Evolutionary conservation across 129 eudicot species (phyloP), one percentile per base, ranked within the genome.

Genomic region (Saposhnikovia divaricata): DNA sequence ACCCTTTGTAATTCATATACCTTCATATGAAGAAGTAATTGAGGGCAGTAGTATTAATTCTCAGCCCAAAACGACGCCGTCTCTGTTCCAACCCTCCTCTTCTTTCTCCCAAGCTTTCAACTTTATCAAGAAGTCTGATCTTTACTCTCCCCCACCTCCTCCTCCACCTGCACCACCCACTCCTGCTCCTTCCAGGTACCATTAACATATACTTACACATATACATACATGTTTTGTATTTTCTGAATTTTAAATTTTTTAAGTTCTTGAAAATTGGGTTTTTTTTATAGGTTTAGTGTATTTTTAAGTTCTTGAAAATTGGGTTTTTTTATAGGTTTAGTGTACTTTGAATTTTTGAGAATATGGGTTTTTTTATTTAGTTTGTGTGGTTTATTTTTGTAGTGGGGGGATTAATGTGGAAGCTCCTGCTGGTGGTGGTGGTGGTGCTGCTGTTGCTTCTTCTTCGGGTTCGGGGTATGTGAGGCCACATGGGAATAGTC

Each of bases 91-190:
- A 1, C 93, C 97, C 74, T 88, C 98, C 37, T 78, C 85, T 46
- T 83, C 98, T 31, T 92, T 95, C 84, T 79, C 96, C 59, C 94
- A 92, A 87, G 96, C 99, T 48, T 95, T 95, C 87, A 87, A 86
- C 80, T 89, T 87, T 86, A 84, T 95, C 43, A 95, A 92, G 59
- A 90, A 86, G 66, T 81, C 99, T 70, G 99, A 95, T 31, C 90
- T 95, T 74, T 95, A 95, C 82, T 51, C 87, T 15, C 91, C 91
- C 14, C 98, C 98, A 0, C 98, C 97, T 3, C 76, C 85, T 9
- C 74, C 86, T 27, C 59, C 75, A 16, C 27, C 84, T 65, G 28
- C 72, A 11, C 15, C 85, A 5, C 18, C 78, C 69, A 42, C 82
- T 57, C 59, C 87, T 31, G 31, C 76, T 2, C 16, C 78, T 80